Percentiles rank a stretch among this genome's conserved stretches.
Conservation (phyloP, 2,329 filamentous ascomycete species). For the Fusarium anthophilum region DNA sequence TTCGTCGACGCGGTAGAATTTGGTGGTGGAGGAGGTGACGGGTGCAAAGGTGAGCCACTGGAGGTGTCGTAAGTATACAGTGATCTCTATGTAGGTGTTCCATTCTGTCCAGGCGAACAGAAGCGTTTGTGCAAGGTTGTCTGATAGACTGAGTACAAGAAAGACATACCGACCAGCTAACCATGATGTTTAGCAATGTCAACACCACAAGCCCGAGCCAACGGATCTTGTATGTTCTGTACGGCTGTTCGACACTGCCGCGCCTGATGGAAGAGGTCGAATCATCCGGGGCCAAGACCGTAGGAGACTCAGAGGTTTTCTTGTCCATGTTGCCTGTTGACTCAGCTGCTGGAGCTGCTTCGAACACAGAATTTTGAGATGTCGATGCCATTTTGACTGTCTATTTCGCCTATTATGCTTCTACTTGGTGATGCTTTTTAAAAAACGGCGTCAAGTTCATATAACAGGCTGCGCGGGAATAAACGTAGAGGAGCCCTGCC, state of each 20-base stretch:
- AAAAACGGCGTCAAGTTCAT: no score
- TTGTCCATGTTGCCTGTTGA: neutral
- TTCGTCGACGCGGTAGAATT: fast-evolving
- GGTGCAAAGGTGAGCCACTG: neutral
- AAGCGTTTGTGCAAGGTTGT: neutral
- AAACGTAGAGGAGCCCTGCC: fast-evolving
- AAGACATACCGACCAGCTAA: neutral
- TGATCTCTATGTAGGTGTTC: fast-evolving
- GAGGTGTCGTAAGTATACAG: fast-evolving
- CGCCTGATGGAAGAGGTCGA: neutral
- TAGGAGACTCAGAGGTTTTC: fast-evolving
- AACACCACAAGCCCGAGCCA: neutral
- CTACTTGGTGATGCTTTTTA: fast-evolving
- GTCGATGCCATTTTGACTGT: neutral
- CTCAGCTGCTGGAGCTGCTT: neutral
- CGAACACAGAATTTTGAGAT: neutral
- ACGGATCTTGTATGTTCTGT: neutral
- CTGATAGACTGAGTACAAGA: neutral
- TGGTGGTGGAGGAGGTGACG: neutral
- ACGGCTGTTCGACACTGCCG: neutral
- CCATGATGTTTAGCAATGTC: neutral
- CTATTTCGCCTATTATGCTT: fast-evolving
- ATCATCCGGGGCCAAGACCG: fast-evolving
- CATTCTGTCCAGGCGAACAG: fast-evolving
- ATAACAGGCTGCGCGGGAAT: fast-evolving